Conservation (phyloP, 2,329 filamentous ascomycete genomes). For the Botryotinia calthae region DNA sequence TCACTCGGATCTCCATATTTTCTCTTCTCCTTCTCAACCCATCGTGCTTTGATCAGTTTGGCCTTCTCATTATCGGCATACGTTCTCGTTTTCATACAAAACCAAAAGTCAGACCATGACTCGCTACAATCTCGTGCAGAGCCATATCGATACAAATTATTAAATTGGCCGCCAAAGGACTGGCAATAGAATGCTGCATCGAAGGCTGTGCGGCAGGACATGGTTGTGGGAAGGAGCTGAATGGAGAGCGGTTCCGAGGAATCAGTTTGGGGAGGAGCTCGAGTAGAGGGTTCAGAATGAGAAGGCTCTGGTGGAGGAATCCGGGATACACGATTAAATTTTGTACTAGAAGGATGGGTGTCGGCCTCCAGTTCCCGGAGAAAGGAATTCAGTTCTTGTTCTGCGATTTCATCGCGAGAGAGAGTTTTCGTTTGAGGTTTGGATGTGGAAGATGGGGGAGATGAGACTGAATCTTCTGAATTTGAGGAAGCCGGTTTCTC, state of each 20-base stretch:
- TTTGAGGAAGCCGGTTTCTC: not conserved
- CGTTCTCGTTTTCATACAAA: constrained; percentile 84
- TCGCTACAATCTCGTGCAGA: constrained; percentile 72
- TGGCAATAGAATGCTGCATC: constrained; percentile 94
- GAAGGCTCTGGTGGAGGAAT: constrained; percentile 23
- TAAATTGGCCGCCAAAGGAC: constrained; percentile 86
- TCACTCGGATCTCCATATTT: constrained; percentile 45
- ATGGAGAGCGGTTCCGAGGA: constrained; percentile 53
- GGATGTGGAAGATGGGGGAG: constrained; percentile 23
- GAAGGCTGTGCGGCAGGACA: constrained; percentile 89
- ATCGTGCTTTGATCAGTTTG: constrained; percentile 41
- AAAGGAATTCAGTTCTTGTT: constrained; percentile 39
- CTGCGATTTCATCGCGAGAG: constrained; percentile 36
- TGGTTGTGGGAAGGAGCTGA: constrained; percentile 71
- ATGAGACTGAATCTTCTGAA: constrained; percentile 18
- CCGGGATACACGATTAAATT: constrained; percentile 33
- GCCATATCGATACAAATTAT: constrained; percentile 85
- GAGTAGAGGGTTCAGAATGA: not conserved
- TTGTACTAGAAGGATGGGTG: constrained; percentile 28
- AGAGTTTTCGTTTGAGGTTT: constrained; percentile 25
- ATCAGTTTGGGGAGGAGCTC: constrained; percentile 22
- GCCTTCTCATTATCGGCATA: constrained; percentile 59
- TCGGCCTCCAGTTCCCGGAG: constrained; percentile 38
- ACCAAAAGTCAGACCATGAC: constrained; percentile 93
- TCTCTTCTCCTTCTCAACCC: constrained; percentile 51